Base-by-base conservation (phyloP, 441 rosid species). In the Biscutella laevigata region DNA sequence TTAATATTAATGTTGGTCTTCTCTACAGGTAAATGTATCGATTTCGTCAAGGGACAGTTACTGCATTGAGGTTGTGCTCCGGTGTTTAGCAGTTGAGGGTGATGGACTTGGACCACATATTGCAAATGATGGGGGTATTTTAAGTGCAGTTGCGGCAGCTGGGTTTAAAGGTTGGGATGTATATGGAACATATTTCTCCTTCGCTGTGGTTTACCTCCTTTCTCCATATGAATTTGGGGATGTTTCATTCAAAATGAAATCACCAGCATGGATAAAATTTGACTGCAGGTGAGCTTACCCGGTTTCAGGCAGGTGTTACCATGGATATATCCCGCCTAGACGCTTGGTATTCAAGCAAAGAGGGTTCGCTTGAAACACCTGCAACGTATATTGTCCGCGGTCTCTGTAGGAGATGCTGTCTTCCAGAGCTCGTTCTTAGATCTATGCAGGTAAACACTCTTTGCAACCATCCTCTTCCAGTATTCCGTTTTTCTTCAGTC, bases 251-350 rank as follows among this genome's bases (percentile, higher is more conserved):
- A n/a, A 32, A 27, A 47, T 56, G 13, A 55, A 40, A 43, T 51
- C 57, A 50, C n/a, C 32, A 44, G 37, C 52, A 7, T 14, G 20
- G 38, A 37, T 38, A 12, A 57, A 29, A 28, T 29, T 25, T 57
- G 27, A 41, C 55, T 79, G 72, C 68, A 94, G 99, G 99, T 47
- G 99, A 94, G 76, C 99, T 94, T 79, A 67, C 56, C 50, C 82
- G 94, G 69, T 94, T 94, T 66, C 95, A 84, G 68, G 66, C 70
- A 12, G 99, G 99, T 68, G 96, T 94, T 40, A 81, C 97, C 16
- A 76, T 84, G 92, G 96, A 84, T 73, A 94, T 94, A 59, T 94
- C 94, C 50, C 77, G 88, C 64, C 77, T 88, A 69, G 99, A 94
- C 71, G 95, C 99, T 44, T 86, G 96, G 97, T 94, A 86, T 77